Base-by-base conservation (phyloP, 805 yeast genomes). In the Cyberlindnera samutprakarnensis region DNA sequence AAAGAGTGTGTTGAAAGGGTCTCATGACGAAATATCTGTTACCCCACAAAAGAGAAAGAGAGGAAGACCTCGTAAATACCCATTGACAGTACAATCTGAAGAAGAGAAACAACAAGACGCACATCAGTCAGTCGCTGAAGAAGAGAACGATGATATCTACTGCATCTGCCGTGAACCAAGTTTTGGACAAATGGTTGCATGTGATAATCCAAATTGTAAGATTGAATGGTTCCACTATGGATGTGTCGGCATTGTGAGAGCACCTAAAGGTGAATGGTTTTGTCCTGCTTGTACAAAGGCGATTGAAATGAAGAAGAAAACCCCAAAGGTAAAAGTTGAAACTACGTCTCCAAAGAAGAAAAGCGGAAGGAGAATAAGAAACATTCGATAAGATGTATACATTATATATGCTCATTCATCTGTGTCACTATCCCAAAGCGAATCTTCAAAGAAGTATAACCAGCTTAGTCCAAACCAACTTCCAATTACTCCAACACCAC, bases 381-480 rank as follows among this genome's bases (percentile, higher is more conserved):
- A n/a, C n/a, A n/a, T n/a, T n/a, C n/a, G n/a, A n/a, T n/a, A n/a
- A n/a, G n/a, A n/a, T n/a, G n/a, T n/a, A n/a, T n/a, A n/a, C n/a
- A n/a, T n/a, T n/a, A n/a, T n/a, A n/a, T n/a, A n/a, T 19, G 13
- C 30, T 32, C 15, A 32, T 19, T 40, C 41, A 15, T 18, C 28
- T 7, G 17, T 14, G 24, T 30, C 29, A 13, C 43, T 38, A 8
- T 33, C 61, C 86, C 87, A 79, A 3, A 81, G 62, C 6, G 72
- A 65, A 46, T 86, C 95, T 51, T 82, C 88, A 34, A 84, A 75
- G 54, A 86, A 84, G 51, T 84, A 88, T 33, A 83, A 60, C 95
- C 95, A 88, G 38, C 83, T 76, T 43, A 87, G 71, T 7, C 94
- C 92, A 41, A 80, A 70, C 94, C 95, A 92, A 30, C 94, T 75